Base-by-base conservation (phyloP, 352 stramenopile species). In the Phytopythium boreale region DNA sequence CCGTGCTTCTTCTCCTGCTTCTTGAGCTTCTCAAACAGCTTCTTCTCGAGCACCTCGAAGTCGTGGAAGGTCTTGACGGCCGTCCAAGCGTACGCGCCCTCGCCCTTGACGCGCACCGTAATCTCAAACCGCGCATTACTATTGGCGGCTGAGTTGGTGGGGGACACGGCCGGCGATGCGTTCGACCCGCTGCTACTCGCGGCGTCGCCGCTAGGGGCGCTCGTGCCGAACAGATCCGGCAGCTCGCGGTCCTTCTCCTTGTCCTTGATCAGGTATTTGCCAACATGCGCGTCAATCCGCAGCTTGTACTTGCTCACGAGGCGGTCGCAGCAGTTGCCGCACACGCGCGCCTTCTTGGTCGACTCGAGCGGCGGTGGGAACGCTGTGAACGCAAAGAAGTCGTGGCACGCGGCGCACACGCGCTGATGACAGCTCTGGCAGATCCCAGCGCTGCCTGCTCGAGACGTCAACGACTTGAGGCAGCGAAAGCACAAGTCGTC, bases 1-100 rank as follows among this genome's bases (percentile, higher is more conserved):
- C 77, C 79, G 53, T 79, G 75, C 60, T 84, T 86, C 62, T 90
- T 88, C 61, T 92, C 81, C 68, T 93, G 84, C 71, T 84, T 80
- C 63, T 79, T 81, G 0, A 87, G 61, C 67, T 89, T 90, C 10
- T 90, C 82, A 51, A 62, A 24, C 50, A 93, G 71, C 44, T 79
- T 62, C 49, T 90, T 90, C 64, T 91, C 84, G 2, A 93, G 68
- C 14, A 74, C 61, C 46, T 89, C 81, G 63, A 93, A 91, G 57
- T 92, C 84, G 39, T 79, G 65, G 47, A 89, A 92, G 1, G 67
- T 80, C 68, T 89, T 90, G 27, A 91, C 66, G 52, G 88, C 70
- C 55, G 77, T 89, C 84, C 84, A 93, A 11, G 77, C 80, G 41
- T 80, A 84, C 26, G 72, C 60, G 29, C 68, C 75, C 34, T 91